Conservation (phyloP, 129 eudicot species). For the Silybum marianum region DNA sequence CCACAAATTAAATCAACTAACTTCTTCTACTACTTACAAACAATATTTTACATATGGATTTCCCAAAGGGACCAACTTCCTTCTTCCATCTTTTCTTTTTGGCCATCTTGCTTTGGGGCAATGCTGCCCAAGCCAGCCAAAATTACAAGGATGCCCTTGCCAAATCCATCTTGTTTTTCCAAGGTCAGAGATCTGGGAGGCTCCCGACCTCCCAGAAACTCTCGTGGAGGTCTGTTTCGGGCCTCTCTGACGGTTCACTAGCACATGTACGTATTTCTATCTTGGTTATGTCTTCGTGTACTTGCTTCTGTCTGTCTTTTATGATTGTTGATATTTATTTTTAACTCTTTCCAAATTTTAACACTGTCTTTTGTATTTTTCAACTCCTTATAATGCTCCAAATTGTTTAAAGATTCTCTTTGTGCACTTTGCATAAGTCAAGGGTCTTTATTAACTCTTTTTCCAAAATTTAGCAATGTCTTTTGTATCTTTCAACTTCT, state of each 20-base stretch:
- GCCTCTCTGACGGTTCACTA: constrained; percentile 57
- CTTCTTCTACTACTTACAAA: background rate
- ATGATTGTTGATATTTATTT: too few relatives aligned
- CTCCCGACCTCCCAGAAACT: constrained; percentile 48
- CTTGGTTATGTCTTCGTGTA: background rate
- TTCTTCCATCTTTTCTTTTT: constrained; percentile 24
- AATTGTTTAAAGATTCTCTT: too few relatives aligned
- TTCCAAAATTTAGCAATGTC: too few relatives aligned
- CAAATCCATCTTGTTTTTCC: constrained; percentile 80
- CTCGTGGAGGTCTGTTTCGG: constrained; percentile 70
- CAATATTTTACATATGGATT: constrained; percentile 23
- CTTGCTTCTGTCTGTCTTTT: background rate
- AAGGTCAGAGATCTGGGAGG: constrained; percentile 90
- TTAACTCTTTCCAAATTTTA: background rate
- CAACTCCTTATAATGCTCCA: background rate
- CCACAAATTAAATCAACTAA: constrained; percentile 26
- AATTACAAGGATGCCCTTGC: constrained; percentile 90
- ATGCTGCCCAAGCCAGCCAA: constrained; percentile 44
- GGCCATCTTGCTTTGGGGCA: constrained; percentile 30
- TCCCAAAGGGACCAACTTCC: constrained; percentile 19
- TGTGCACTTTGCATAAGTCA: background rate
- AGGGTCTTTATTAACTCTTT: background rate
- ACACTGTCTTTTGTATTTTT: background rate
- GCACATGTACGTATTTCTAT: constrained; percentile 51
- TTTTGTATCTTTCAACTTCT: too few relatives aligned